Conservation (phyloP, 164 flowering plant species). For the Vitis amurensis region DNA sequence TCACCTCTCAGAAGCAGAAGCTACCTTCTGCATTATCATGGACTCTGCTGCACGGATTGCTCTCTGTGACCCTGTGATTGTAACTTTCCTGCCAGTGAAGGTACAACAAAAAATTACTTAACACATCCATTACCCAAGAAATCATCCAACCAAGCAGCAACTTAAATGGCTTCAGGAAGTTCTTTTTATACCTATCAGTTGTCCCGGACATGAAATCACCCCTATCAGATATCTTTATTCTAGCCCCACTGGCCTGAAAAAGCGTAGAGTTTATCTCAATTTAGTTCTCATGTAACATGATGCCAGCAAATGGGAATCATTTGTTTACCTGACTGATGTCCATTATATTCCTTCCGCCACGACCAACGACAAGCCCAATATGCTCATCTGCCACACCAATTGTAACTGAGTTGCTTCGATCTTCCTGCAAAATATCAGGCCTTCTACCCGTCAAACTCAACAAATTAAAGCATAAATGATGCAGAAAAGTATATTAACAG, state of each 20-base stretch:
- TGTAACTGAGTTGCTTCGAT: constrained; percentile 62
- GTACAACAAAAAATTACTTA: neutral
- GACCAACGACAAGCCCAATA: constrained; percentile 91
- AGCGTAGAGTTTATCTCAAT: neutral
- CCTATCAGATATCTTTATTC: constrained; percentile 91
- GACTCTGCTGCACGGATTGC: constrained; percentile 78
- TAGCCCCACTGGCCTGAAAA: constrained; percentile 88
- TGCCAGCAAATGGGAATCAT: neutral
- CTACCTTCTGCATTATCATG: constrained; percentile 80
- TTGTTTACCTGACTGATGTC: constrained; percentile 82
- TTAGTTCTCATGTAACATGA: constrained; percentile 6
- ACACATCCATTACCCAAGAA: constrained; percentile 2
- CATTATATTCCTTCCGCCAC: constrained; percentile 85
- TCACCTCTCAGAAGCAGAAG: constrained; percentile 70
- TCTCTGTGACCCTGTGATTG: constrained; percentile 87
- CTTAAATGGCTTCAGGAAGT: neutral
- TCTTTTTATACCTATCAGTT: constrained; percentile 62
- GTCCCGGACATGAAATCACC: constrained; percentile 97
- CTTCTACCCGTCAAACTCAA: neutral
- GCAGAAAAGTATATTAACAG: too few species aligned
- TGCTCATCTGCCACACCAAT: constrained; percentile 93
- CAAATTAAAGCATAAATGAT: too few species aligned
- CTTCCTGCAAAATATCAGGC: constrained; percentile 52
- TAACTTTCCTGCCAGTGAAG: constrained; percentile 77
- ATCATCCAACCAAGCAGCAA: neutral